Percentiles rank a stretch among this genome's conserved stretches.
Conservation (phyloP, 1,284 basidiomycete genomes). For the Bjerkandera adusta region DNA sequence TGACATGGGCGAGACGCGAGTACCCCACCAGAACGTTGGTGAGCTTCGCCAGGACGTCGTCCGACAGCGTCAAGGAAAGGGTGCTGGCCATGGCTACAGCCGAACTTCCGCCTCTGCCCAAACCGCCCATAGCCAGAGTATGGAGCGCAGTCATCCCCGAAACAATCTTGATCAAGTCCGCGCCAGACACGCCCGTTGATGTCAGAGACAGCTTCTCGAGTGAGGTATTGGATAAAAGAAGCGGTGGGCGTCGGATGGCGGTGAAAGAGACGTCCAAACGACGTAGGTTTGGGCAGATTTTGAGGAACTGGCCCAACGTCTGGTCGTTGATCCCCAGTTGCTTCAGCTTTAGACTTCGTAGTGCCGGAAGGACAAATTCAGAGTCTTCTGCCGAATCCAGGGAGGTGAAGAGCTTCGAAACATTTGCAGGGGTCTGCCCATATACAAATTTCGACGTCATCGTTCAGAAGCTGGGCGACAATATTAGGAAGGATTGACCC, state of each 20-base stretch:
- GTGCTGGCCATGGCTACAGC: slow-evolving; percentile 43
- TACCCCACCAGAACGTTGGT: slow-evolving; percentile 40
- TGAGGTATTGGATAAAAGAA: slow-evolving; percentile 19
- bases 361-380: slow-evolving; percentile 33
- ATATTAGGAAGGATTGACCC: slow-evolving; percentile 20
- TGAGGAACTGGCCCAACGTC: slow-evolving; percentile 41
- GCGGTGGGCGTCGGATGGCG: slow-evolving; percentile 38
- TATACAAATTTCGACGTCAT: slow-evolving; percentile 5
- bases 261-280: slow-evolving; percentile 69
- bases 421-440: slow-evolving; percentile 53
- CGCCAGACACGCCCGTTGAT: slow-evolving; percentile 45
- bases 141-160: slow-evolving; percentile 39
- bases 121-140: slow-evolving; percentile 56
- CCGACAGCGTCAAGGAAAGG: slow-evolving; percentile 54
- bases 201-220: slow-evolving; percentile 63
- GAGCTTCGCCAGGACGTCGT: slow-evolving; percentile 44
- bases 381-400: slow-evolving; percentile 24
- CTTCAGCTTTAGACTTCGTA: slow-evolving; percentile 60
- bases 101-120: slow-evolving; percentile 50
- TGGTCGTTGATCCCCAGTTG: slow-evolving; percentile 50
- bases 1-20: slow-evolving; percentile 47
- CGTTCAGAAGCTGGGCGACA: not conserved
- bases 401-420: slow-evolving; percentile 42
- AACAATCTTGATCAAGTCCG: slow-evolving; percentile 42
- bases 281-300: slow-evolving; percentile 46